Evolutionary conservation across 768 basidiomycete species (phyloP).

Genomic region (Imleria badia): DNA sequence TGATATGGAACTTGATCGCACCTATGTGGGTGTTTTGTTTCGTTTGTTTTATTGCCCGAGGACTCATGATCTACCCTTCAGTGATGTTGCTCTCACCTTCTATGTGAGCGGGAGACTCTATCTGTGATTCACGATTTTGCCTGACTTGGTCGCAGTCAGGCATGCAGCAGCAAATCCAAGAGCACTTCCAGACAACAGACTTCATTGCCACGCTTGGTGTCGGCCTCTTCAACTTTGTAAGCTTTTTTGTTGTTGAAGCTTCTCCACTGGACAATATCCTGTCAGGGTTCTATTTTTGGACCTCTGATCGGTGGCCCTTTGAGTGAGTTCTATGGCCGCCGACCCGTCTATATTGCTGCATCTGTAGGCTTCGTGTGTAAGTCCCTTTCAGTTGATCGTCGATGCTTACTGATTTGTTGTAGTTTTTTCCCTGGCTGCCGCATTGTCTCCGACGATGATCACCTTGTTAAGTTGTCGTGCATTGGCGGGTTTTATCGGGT

Average conservation of each 20-base stretch:
- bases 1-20: constrained; percentile 28
- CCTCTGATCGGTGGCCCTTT: constrained; percentile 23
- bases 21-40: constrained; percentile 21
- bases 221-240: constrained; percentile 23
- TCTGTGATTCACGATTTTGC: not conserved
- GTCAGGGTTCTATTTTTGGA: constrained; percentile 20
- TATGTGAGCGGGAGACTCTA: constrained; percentile 18
- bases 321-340: constrained; percentile 25
- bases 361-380: constrained; percentile 20
- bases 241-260: not conserved
- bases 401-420: not conserved
- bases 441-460: constrained; percentile 19
- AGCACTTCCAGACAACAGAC: constrained; percentile 17
- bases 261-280: not conserved
- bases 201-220: constrained; percentile 20
- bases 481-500: constrained; percentile 21
- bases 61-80: constrained; percentile 8
- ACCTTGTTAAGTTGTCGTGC: constrained; percentile 20
- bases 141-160: constrained; percentile 19
- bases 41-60: not conserved
- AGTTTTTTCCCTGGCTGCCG: constrained; percentile 23
- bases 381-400: not conserved
- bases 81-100: constrained; percentile 25
- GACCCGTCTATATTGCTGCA: constrained; percentile 20
- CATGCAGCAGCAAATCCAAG: constrained; percentile 27